These are phyloP conservation scores for Kuraishia ogatae DNA, from an alignment of 805 yeast species.

Conservation along the genomic window DNA sequence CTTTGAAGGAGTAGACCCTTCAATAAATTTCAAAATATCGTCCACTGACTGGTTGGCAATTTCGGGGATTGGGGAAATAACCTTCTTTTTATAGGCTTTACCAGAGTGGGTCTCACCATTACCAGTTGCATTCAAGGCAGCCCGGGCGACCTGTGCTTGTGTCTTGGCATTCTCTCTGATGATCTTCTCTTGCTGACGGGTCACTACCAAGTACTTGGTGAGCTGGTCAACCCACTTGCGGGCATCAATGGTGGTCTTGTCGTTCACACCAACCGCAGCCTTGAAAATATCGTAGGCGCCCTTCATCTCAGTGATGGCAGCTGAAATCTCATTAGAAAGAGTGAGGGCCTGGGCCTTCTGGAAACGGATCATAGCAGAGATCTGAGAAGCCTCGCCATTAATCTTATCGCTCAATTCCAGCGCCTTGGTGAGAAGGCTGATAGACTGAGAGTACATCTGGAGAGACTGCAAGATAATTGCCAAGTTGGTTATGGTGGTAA, in stretches of 20 bases:
- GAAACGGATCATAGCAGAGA: slow-evolving; percentile 58
- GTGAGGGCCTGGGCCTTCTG: slow-evolving; percentile 61
- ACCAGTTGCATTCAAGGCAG: slow-evolving; percentile 18
- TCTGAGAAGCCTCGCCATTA: slow-evolving; percentile 52
- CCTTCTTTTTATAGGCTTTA: slow-evolving; percentile 20
- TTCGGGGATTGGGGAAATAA: slow-evolving; percentile 35
- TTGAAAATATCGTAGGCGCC: slow-evolving; percentile 51
- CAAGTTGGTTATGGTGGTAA: slow-evolving; percentile 54
- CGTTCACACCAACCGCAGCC: slow-evolving; percentile 55
- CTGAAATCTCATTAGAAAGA: slow-evolving; percentile 38
- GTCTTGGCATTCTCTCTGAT: slow-evolving; percentile 11
- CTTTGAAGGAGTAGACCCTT: slow-evolving; percentile 34
- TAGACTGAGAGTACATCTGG: slow-evolving; percentile 38
- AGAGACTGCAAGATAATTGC: slow-evolving; percentile 50
- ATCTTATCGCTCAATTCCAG: slow-evolving; percentile 38
- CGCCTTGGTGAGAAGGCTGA: slow-evolving; percentile 44
- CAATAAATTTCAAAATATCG: slow-evolving; percentile 63
- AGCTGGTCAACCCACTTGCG: slow-evolving; percentile 56
- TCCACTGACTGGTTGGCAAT: slow-evolving; percentile 61
- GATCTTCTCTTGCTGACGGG: slow-evolving; percentile 33
- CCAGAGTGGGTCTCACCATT: slow-evolving; percentile 14
- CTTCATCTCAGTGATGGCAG: slow-evolving; percentile 47
- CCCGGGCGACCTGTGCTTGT: slow-evolving; percentile 12
- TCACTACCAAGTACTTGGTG: slow-evolving; percentile 34
- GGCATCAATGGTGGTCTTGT: slow-evolving; percentile 59